Base-by-base conservation (phyloP, 2,329 filamentous ascomycete genomes). In the Torrubiella hemipterigena region DNA sequence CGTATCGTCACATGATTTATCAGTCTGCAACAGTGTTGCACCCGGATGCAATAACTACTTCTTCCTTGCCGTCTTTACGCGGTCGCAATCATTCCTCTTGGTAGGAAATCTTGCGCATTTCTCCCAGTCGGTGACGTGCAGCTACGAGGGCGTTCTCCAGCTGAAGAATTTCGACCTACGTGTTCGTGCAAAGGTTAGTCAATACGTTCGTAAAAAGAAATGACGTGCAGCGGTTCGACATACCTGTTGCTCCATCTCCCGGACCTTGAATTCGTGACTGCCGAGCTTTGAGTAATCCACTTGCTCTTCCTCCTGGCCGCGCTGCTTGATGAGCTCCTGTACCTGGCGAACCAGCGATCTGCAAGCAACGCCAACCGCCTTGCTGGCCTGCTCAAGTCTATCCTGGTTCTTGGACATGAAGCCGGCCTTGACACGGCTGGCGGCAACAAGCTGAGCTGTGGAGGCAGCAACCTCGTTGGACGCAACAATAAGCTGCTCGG, bases 181-280 rank as follows among this genome's bases (percentile, higher is more conserved):
- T n/a, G n/a, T n/a, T n/a, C n/a, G n/a, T n/a, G n/a, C n/a, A n/a
- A n/a, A n/a, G 29, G 33, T 36, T 32, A 36, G 30, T 18, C 12
- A 28, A 14, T 11, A 35, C n/a, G 21, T 8, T 8, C n/a, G n/a
- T n/a, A 15, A 29, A 15, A 21, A 29, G 17, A 26, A 21, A 27
- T 13, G n/a, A n/a, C n/a, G n/a, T n/a, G n/a, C n/a, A n/a, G 22
- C 22, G 12, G 22, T n/a, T 11, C 5, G 22, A 24, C 13, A 2
- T 38, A 94, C 87, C 82, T 98, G 91, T 54, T 98, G 91, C 63
- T 98, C 91, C 91, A 98, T 98, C 63, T 98, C 87, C 46, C 81
- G 73, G 31, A 95, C 86, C 70, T 98, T 98, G 68, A 98, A 96
- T 62, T 98, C 91, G 58, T 95, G 89, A 19, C 81, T 77, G 39